phyloP scores from a whole-genome alignment of 805 yeast species.

The Wickerhamiella allomyrinae region DNA sequence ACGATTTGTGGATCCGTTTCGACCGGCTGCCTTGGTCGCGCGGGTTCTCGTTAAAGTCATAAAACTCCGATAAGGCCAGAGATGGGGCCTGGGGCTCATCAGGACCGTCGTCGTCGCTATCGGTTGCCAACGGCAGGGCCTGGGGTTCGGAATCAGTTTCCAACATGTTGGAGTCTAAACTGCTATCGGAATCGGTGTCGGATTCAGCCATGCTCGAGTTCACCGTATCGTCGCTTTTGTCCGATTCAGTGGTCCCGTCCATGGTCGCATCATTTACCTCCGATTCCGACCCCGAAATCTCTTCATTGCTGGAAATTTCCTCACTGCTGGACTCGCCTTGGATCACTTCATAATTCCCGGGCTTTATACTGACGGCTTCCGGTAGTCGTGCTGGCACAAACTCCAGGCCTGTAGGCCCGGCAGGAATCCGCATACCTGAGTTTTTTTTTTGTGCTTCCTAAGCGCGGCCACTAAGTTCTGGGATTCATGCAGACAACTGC shows the following conservation, averaged over 20 bases:
- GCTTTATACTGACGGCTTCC: slow-evolving; percentile 34
- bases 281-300: too few species aligned
- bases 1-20: slow-evolving; percentile 49
- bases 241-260: too few species aligned
- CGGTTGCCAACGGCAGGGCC: too few species aligned
- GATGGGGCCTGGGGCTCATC: slow-evolving; percentile 5
- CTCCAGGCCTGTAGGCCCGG: slow-evolving; percentile 11
- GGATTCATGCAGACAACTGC: background rate
- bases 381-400: slow-evolving; percentile 49
- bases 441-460: background rate
- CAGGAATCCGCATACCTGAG: background rate
- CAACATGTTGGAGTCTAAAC: too few species aligned
- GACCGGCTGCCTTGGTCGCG: slow-evolving; percentile 52
- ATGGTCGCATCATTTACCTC: too few species aligned
- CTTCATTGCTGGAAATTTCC: too few species aligned
- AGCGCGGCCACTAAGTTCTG: background rate
- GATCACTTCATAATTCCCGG: slow-evolving; percentile 37
- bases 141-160: too few species aligned
- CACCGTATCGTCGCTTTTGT: too few species aligned
- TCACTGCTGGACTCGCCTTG: slow-evolving; percentile 7
- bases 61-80: slow-evolving; percentile 32
- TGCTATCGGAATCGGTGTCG: too few species aligned
- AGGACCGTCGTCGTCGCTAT: too few species aligned
- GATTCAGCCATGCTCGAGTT: too few species aligned
- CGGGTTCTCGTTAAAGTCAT: slow-evolving; percentile 40